Conservation (phyloP, 192 early-diverging fungal genomes). For the Umbelopsis sp. region DNA sequence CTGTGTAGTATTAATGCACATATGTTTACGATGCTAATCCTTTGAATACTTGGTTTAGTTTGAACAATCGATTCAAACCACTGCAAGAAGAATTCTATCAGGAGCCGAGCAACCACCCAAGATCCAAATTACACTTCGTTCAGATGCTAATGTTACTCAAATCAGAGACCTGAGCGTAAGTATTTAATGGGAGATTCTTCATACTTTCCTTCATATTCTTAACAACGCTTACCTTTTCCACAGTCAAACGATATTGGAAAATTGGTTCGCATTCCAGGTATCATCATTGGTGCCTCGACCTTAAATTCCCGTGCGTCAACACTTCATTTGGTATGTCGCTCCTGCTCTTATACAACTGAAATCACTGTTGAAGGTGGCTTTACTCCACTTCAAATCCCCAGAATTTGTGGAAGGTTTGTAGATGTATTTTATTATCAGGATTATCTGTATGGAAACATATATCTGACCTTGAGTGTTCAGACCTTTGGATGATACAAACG, state of each 20-base stretch:
- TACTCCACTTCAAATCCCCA: slow-evolving; percentile 80
- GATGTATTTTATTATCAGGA: slow-evolving; percentile 1
- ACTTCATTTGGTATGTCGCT: slow-evolving; percentile 87
- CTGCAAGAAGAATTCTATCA: slow-evolving; percentile 73
- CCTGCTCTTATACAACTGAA: slow-evolving; percentile 81
- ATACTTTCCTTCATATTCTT: too few relatives aligned
- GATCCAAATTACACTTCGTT: slow-evolving; percentile 87
- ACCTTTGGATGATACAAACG: slow-evolving; percentile 26
- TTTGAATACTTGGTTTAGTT: slow-evolving; percentile 54
- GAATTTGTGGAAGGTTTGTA: slow-evolving; percentile 82
- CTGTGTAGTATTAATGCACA: not conserved
- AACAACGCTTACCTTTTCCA: not conserved
- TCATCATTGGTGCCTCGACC: slow-evolving; percentile 91
- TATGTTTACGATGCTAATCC: not conserved
- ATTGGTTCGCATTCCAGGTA: slow-evolving; percentile 93
- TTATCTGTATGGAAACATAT: not conserved
- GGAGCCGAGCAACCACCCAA: slow-evolving; percentile 70
- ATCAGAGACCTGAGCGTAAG: slow-evolving; percentile 89
- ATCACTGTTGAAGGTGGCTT: slow-evolving; percentile 86
- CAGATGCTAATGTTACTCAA: slow-evolving; percentile 83
- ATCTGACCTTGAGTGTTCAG: not conserved
- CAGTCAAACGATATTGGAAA: slow-evolving; percentile 86
- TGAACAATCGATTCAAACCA: slow-evolving; percentile 81
- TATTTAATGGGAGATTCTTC: not conserved
- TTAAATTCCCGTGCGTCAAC: slow-evolving; percentile 86